These are phyloP conservation scores for Glonium stellatum DNA, from an alignment of 495 filamentous ascomycete genomes.

Conservation along the genomic window DNA sequence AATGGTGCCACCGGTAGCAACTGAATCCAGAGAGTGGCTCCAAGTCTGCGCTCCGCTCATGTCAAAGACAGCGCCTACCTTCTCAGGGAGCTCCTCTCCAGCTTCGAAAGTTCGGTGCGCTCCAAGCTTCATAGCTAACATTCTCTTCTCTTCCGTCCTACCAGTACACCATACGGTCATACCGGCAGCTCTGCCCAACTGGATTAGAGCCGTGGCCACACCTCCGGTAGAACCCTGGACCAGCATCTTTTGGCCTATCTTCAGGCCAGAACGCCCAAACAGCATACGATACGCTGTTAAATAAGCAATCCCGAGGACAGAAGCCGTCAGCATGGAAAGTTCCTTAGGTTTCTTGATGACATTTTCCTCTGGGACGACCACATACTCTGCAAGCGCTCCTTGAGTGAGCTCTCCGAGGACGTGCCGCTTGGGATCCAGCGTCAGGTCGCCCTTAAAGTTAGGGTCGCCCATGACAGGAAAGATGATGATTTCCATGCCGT, in stretches of 20 bases:
- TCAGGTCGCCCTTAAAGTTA: slow-evolving; percentile 28
- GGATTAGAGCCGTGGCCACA: slow-evolving; percentile 30
- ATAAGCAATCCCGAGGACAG: slow-evolving; percentile 31
- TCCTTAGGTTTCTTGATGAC: slow-evolving; percentile 13
- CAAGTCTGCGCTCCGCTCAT: slow-evolving; percentile 10
- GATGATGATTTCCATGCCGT: slow-evolving; percentile 27
- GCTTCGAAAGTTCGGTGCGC: slow-evolving; percentile 9
- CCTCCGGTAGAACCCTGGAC: slow-evolving; percentile 32
- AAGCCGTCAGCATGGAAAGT: slow-evolving; percentile 11
- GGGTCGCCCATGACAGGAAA: slow-evolving; percentile 27
- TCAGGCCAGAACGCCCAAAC: slow-evolving; percentile 27
- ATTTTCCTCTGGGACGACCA: slow-evolving; percentile 14
- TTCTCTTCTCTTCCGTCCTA: slow-evolving; percentile 25
- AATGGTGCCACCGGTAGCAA: slow-evolving; percentile 10
- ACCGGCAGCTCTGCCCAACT: slow-evolving; percentile 28
- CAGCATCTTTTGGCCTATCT: slow-evolving; percentile 29
- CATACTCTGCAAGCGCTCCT: slow-evolving; percentile 31
- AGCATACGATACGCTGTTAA: slow-evolving; percentile 34
- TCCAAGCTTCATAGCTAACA: slow-evolving; percentile 6
- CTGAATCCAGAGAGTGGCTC: slow-evolving; percentile 9
- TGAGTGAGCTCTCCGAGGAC: slow-evolving; percentile 27
- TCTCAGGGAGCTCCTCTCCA: slow-evolving; percentile 12
- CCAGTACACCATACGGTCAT: slow-evolving; percentile 31
- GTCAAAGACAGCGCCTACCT: slow-evolving; percentile 13
- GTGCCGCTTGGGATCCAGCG: slow-evolving; percentile 29